Conservation (phyloP, 192 early-diverging fungal species). For the Mortierella claussenii region DNA sequence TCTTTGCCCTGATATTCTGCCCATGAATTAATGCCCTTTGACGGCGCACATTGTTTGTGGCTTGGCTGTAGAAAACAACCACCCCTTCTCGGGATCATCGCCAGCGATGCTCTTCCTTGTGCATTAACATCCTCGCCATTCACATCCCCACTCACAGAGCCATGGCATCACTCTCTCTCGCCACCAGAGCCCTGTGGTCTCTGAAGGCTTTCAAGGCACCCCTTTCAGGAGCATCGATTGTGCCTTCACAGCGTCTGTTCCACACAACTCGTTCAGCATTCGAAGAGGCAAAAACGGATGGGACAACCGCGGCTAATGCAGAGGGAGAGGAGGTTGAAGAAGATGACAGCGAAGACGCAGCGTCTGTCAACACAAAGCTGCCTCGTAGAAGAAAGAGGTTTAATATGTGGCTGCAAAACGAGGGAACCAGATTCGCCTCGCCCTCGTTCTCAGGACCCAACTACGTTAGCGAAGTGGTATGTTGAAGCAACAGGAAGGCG, state of each 20-base stretch:
- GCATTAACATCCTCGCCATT: too few species aligned
- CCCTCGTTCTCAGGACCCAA: conserved; percentile 45
- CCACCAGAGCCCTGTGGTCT: conserved; percentile 40
- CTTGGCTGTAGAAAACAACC: neutral
- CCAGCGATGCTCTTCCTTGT: conserved; percentile 4
- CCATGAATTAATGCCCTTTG: too few species aligned
- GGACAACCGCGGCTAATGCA: neutral
- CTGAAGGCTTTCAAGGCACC: conserved; percentile 22
- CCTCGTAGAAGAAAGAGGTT: conserved; percentile 48
- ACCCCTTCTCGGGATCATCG: conserved; percentile 3
- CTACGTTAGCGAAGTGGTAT: conserved; percentile 42
- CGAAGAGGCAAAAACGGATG: conserved; percentile 5
- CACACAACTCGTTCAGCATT: conserved; percentile 22
- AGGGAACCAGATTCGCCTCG: conserved; percentile 26
- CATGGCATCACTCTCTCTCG: conserved; percentile 31
- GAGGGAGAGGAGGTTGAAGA: conserved; percentile 8
- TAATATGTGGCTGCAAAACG: conserved; percentile 36
- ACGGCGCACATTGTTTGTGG: conserved; percentile 20
- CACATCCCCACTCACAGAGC: neutral
- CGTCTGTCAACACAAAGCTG: conserved; percentile 14
- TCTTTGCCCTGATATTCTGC: too few species aligned
- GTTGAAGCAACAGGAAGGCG: too few species aligned
- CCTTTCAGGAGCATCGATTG: neutral
- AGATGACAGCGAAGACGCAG: neutral
- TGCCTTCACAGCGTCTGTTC: conserved; percentile 30